Percentiles rank a stretch among this genome's conserved stretches.
Conservation (phyloP, 305 asterid species). For the Fraxinus greggii region DNA sequence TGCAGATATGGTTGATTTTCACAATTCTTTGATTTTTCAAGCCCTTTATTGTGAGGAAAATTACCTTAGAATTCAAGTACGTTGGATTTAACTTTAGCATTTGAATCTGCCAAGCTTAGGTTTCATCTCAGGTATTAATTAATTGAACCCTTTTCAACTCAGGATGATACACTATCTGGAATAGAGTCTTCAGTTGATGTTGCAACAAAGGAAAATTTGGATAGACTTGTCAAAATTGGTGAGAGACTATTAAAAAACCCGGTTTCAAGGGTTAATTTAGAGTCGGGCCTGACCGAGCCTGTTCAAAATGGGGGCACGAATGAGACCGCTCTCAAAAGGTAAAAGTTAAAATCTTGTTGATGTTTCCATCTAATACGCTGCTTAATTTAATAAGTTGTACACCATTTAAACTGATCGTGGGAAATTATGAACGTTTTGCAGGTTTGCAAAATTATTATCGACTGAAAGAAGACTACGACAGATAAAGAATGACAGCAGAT, state of each 20-base stretch:
- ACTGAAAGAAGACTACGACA: slow-evolving; percentile 32
- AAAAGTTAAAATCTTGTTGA: background rate
- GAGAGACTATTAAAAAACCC: slow-evolving; percentile 31
- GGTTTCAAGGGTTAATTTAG: slow-evolving; percentile 35
- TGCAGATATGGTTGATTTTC: slow-evolving; percentile 55
- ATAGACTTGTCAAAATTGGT: slow-evolving; percentile 37
- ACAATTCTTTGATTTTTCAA: slow-evolving; percentile 44
- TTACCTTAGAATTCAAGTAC: slow-evolving; percentile 58
- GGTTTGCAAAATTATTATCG: slow-evolving; percentile 36
- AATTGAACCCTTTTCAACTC: background rate
- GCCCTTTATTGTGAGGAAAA: slow-evolving; percentile 39
- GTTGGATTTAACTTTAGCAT: background rate
- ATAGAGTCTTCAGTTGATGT: slow-evolving; percentile 37
- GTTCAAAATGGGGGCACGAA: slow-evolving; percentile 39
- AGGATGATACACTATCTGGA: slow-evolving; percentile 45
- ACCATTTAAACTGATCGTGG: background rate
- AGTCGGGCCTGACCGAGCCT: slow-evolving; percentile 33
- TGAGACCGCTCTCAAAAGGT: slow-evolving; percentile 35
- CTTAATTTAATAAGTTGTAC: background rate
- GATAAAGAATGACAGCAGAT: background rate
- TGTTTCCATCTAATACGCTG: background rate
- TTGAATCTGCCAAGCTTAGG: background rate
- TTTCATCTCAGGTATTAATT: background rate
- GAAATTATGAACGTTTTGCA: slow-evolving; percentile 1
- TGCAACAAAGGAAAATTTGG: slow-evolving; percentile 38